Evolutionary conservation across 495 filamentous ascomycete species (phyloP), one percentile per base, ranked within the genome.

Genomic region (Corynascus novoguineensis): DNA sequence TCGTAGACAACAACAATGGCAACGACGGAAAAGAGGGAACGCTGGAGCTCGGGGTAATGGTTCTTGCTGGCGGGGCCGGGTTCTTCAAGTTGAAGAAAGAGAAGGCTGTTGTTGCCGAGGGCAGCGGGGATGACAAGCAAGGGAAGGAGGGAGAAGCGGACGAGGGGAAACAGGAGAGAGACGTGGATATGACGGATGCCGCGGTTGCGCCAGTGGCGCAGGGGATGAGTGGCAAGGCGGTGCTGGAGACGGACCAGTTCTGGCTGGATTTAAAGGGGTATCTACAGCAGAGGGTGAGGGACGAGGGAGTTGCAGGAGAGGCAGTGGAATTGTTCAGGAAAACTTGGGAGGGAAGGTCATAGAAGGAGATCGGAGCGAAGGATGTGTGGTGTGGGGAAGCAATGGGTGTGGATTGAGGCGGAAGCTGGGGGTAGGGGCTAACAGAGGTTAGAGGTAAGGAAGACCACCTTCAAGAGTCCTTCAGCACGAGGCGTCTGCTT

Each of bases 211-310:
- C 64, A 56, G 64, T 66, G 12, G 63, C 69, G 53, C 58, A 61
- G 55, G 72, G 62, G 37, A 49, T 75, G 62, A 46, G 67, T 27
- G 60, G 63, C 45, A 52, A 53, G 61, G 58, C 78, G 22, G 78
- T 87, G 37, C 63, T 97, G 59, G 64, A 77, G 57, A 86, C 82
- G 24, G 84, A 87, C 31, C 83, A 80, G 58, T 98, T 98, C 71
- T 98, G 93, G 93, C 71, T 73, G 32, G 93, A 97, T 77, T 68
- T 98, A 60, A 84, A 82, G 66, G 88, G 81, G 14, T 98, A 86
- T 66, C 69, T 98, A 69, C 70, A 81, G 62, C 86, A 89, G 77
- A 81, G 88, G 70, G 60, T 96, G 57, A 82, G 84, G 70, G 87
- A 95, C 70, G 81, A 86, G 56, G 72, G 71, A 52, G 80, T 83